Evolutionary conservation across 257 asterid species (phyloP).

Genomic region (Lantana camara): DNA sequence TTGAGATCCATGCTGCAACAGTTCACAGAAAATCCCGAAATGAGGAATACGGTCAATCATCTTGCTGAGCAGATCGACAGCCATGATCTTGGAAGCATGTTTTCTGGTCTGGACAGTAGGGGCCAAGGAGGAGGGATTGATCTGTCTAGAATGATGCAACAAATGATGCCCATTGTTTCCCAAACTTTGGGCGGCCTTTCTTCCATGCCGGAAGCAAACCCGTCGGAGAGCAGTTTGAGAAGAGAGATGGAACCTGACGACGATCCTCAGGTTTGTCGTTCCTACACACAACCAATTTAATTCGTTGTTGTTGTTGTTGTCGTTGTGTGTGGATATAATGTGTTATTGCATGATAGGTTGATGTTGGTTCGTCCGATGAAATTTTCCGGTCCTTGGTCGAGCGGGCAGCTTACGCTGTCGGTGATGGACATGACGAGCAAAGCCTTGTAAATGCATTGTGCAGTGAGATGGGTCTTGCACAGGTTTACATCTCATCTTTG

Average conservation of each 20-base stretch:
- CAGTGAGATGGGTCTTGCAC: constrained; percentile 46
- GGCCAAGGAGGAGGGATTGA: constrained; percentile 80
- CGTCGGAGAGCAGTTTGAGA: constrained; percentile 33
- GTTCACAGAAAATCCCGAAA: constrained; percentile 79
- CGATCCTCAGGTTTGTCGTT: constrained; percentile 57
- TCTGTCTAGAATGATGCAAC: constrained; percentile 89
- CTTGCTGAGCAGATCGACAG: constrained; percentile 88
- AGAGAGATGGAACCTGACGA: constrained; percentile 33
- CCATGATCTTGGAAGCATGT: constrained; percentile 78
- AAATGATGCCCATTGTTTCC: constrained; percentile 96
- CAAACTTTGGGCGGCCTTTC: constrained; percentile 79
- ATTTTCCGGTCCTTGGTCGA: constrained; percentile 51
- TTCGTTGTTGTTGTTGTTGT: neutral
- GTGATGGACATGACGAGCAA: constrained; percentile 27
- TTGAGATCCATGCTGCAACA: constrained; percentile 81
- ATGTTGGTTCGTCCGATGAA: constrained; percentile 38
- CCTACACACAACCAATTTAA: neutral
- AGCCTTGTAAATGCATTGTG: constrained; percentile 45
- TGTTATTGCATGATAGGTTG: neutral
- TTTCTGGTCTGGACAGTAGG: constrained; percentile 54
- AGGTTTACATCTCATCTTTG: constrained; percentile 33
- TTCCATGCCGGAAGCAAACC: constrained; percentile 39
- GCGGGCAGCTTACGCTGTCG: constrained; percentile 34
- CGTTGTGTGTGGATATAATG: no score
- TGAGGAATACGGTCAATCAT: constrained; percentile 84